A percentile compares a stretch with the other conserved stretches of the same genome.
phyloP scores from a whole-genome alignment of 176 grass and related monocot species.

The Neostapfia colusana region DNA sequence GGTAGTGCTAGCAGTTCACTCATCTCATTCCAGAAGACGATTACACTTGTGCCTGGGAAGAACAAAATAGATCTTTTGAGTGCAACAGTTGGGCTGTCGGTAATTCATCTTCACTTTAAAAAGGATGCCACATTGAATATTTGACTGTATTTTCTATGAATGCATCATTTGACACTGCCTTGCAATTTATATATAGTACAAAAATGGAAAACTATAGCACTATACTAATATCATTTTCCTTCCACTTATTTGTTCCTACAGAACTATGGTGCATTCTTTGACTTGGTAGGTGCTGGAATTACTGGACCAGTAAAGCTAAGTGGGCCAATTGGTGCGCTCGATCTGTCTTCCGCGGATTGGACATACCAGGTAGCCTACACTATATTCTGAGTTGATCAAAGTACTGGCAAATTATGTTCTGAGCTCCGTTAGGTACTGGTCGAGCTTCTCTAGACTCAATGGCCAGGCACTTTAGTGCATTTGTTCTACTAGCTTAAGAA shows the following conservation, averaged over 20 bases:
- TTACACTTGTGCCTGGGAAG: conserved; percentile 68
- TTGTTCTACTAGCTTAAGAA: background rate
- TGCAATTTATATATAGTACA: background rate
- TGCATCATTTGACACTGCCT: background rate
- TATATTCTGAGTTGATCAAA: background rate
- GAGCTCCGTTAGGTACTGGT: background rate
- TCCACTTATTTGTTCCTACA: conserved; percentile 30
- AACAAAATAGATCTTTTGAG: conserved; percentile 98
- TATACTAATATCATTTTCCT: background rate
- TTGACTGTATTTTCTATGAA: background rate
- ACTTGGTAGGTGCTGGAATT: conserved; percentile 82
- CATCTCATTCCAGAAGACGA: conserved; percentile 53
- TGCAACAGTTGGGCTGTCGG: conserved; percentile 85
- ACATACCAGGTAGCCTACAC: conserved; percentile 77
- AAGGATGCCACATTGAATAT: conserved; percentile 13
- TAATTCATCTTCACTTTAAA: conserved; percentile 36
- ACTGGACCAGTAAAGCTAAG: conserved; percentile 87
- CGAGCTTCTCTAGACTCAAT: too few relatives aligned
- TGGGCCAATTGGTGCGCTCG: conserved; percentile 49
- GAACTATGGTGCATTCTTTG: conserved; percentile 98
- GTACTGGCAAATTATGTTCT: conserved; percentile 14
- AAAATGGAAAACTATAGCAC: background rate
- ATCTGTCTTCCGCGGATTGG: conserved; percentile 80
- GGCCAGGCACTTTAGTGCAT: background rate
- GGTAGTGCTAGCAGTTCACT: conserved; percentile 59